Conservation (phyloP, 257 asterid species). For the Jasminum sambac region DNA sequence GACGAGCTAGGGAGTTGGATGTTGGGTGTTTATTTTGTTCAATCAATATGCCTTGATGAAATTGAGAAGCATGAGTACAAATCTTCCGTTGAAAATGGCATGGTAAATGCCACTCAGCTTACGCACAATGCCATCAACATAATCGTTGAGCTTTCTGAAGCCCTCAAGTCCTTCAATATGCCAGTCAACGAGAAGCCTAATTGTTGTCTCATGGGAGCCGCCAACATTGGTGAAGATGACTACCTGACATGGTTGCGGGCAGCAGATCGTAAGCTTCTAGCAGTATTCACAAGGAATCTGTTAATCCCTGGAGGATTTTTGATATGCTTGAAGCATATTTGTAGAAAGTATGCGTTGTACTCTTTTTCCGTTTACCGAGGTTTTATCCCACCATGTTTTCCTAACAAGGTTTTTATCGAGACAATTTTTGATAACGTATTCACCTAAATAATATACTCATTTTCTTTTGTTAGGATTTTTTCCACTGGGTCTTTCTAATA, state of each 20-base stretch:
- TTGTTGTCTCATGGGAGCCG: conserved; percentile 30
- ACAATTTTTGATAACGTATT: too few relatives aligned
- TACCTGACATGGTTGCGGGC: conserved; percentile 55
- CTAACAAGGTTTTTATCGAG: too few relatives aligned
- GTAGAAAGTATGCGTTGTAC: too few relatives aligned
- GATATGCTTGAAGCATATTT: too few relatives aligned
- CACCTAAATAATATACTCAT: too few relatives aligned
- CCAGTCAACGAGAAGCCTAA: neutral
- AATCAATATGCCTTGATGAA: conserved; percentile 33
- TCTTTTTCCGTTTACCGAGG: too few relatives aligned
- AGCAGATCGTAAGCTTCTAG: conserved; percentile 61
- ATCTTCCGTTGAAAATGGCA: conserved; percentile 31
- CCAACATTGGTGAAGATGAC: conserved; percentile 30
- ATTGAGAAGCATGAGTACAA: conserved; percentile 35
- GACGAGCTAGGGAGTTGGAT: conserved; percentile 39
- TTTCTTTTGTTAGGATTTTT: too few relatives aligned
- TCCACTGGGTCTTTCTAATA: too few relatives aligned
- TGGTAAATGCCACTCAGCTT: conserved; percentile 47
- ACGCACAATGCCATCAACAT: conserved; percentile 65
- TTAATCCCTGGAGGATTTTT: too few relatives aligned
- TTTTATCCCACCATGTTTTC: too few relatives aligned
- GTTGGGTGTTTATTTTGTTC: conserved; percentile 37
- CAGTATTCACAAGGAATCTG: too few relatives aligned
- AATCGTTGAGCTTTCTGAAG: conserved; percentile 37
- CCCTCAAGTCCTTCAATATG: conserved; percentile 43